phyloP scores from a whole-genome alignment of 768 basidiomycete genomes.

The Tulasnella sp. region DNA sequence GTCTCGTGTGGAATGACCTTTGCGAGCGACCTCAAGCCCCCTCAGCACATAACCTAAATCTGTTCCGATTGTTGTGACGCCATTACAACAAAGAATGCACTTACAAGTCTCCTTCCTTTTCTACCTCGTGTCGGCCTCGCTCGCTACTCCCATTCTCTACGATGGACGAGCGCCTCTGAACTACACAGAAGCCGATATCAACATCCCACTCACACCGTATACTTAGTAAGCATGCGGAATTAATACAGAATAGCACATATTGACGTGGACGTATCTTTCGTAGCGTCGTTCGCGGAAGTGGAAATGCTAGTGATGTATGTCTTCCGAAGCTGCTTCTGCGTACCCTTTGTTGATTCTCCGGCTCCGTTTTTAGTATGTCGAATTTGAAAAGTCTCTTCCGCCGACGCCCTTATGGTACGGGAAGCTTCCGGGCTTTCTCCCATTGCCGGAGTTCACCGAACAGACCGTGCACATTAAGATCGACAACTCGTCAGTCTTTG shows the following conservation, averaged over 20 bases:
- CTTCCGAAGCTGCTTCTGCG: background rate
- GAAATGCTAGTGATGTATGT: constrained; percentile 42
- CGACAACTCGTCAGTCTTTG: constrained; percentile 27
- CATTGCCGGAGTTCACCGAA: constrained; percentile 29
- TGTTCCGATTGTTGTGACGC: no score
- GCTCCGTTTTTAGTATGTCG: constrained; percentile 1
- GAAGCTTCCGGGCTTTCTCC: constrained; percentile 9
- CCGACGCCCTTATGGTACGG: constrained; percentile 45
- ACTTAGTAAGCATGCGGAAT: constrained; percentile 47
- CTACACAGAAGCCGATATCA: constrained; percentile 35
- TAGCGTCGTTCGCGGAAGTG: constrained; percentile 46
- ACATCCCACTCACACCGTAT: constrained; percentile 41
- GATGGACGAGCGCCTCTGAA: constrained; percentile 45
- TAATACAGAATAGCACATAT: background rate
- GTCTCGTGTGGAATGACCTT: no score
- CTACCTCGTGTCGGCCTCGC: constrained; percentile 16
- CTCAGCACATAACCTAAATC: no score
- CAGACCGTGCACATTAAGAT: constrained; percentile 45
- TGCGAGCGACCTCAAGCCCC: no score
- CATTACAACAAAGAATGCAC: no score
- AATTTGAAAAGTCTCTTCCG: constrained; percentile 17
- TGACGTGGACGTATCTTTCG: background rate
- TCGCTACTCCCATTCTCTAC: constrained; percentile 34
- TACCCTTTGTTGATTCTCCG: background rate
- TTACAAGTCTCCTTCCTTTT: constrained; percentile 18